Evolutionary conservation across 2,329 filamentous ascomycete genomes (phyloP).

Genomic region (Ceratocystis alfenasii): DNA sequence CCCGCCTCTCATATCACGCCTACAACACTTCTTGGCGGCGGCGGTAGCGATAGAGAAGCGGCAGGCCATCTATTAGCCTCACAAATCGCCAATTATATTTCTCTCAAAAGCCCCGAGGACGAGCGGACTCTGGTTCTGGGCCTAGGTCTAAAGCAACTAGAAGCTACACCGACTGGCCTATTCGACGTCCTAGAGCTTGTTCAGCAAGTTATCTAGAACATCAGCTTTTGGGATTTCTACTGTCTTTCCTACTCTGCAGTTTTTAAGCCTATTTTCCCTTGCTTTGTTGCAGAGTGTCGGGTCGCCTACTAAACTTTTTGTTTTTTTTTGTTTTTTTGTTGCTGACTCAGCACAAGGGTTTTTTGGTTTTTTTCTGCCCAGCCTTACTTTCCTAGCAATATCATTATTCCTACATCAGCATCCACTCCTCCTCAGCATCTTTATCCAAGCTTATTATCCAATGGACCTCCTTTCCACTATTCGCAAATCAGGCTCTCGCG

Average conservation of each 20-base stretch:
- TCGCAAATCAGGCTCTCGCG: constrained; percentile 80
- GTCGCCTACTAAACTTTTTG: neutral
- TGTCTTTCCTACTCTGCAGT: neutral
- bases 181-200: constrained; percentile 54
- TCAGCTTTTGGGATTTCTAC: constrained; percentile 15
- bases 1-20: constrained; percentile 75
- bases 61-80: constrained; percentile 80
- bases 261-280: neutral
- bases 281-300: neutral
- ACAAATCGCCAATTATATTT: constrained; percentile 72
- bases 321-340: neutral
- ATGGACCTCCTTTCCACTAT: constrained; percentile 95
- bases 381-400: neutral
- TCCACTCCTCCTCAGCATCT: neutral
- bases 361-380: neutral
- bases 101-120: constrained; percentile 55
- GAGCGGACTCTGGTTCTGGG: constrained; percentile 50
- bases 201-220: constrained; percentile 41
- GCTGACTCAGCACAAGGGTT: constrained; percentile 9
- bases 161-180: constrained; percentile 44
- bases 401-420: neutral
- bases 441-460: constrained; percentile 1
- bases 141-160: constrained; percentile 43
- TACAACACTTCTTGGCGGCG: constrained; percentile 74
- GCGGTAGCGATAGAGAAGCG: constrained; percentile 65